phyloP scores from a whole-genome alignment of 306 rosid genomes.

The Quillaja saponaria region DNA sequence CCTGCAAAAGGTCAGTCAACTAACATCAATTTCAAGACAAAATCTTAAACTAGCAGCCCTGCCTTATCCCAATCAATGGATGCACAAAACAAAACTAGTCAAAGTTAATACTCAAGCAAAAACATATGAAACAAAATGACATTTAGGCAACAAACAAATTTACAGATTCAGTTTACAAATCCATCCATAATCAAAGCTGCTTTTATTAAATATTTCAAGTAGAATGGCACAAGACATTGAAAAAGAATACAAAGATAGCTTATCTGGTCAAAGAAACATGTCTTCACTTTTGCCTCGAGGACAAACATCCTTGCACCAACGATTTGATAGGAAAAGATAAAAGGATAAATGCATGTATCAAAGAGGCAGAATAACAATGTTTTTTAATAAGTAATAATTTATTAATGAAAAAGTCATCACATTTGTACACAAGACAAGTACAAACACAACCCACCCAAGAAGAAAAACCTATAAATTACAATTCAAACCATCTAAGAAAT shows the following conservation, averaged over 20 bases:
- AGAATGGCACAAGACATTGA: not conserved
- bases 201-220: not conserved
- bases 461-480: no score
- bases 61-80: slow-evolving; percentile 13
- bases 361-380: no score
- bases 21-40: slow-evolving; percentile 26
- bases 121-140: not conserved
- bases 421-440: no score
- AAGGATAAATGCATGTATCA: no score
- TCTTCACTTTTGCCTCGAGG: no score
- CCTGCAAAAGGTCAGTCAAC: slow-evolving; percentile 54
- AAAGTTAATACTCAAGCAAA: not conserved
- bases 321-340: no score
- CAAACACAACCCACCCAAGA: no score
- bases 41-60: slow-evolving; percentile 27
- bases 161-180: slow-evolving; percentile 12
- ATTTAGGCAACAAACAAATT: slow-evolving; percentile 15
- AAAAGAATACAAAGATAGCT: not conserved
- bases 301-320: no score
- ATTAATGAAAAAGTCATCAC: no score
- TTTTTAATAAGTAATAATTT: no score
- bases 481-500: no score
- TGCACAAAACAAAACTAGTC: slow-evolving; percentile 1
- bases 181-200: slow-evolving; percentile 19
- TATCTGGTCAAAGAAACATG: not conserved